Conservation (phyloP, 495 filamentous ascomycete genomes). For the Penicillium canariense region DNA sequence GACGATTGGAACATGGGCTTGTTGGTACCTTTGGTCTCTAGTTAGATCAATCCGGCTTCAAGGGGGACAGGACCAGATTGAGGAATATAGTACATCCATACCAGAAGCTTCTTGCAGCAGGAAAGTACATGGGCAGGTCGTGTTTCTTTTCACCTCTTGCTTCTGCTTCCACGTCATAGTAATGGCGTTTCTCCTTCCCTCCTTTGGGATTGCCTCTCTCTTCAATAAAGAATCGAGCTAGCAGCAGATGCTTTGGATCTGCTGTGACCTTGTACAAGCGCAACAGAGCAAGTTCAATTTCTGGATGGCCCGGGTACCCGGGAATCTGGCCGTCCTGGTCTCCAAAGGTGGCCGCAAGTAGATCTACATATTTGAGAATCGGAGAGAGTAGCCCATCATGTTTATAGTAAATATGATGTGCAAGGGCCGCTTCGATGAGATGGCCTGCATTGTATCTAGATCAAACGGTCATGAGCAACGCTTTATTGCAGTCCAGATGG, state of each 20-base stretch:
- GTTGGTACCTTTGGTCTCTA: conserved; percentile 26
- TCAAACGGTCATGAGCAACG: background rate
- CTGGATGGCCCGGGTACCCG: conserved; percentile 59
- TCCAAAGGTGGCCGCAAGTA: conserved; percentile 51
- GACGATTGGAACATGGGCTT: conserved; percentile 53
- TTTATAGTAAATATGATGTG: conserved; percentile 49
- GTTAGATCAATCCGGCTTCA: background rate
- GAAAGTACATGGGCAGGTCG: conserved; percentile 44
- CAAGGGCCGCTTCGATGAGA: conserved; percentile 57
- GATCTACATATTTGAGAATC: conserved; percentile 53
- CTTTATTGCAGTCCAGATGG: background rate
- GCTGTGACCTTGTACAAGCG: conserved; percentile 49
- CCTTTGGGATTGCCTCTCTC: conserved; percentile 52
- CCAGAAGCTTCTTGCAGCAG: conserved; percentile 37
- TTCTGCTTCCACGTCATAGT: conserved; percentile 51
- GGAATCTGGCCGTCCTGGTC: conserved; percentile 46
- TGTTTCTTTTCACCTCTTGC: conserved; percentile 49
- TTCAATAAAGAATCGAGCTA: conserved; percentile 56
- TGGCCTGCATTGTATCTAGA: conserved; percentile 58
- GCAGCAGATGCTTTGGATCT: conserved; percentile 43
- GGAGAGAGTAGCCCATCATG: conserved; percentile 51
- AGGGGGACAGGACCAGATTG: no score
- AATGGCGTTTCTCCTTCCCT: conserved; percentile 46
- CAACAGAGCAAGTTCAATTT: conserved; percentile 58
- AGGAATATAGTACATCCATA: conserved; percentile 37